A percentile compares a stretch with the other conserved stretches of the same genome.
These are phyloP conservation scores for Elsinoe arachidis DNA, from an alignment of 2,329 filamentous ascomycete genomes.

Conservation along the genomic window DNA sequence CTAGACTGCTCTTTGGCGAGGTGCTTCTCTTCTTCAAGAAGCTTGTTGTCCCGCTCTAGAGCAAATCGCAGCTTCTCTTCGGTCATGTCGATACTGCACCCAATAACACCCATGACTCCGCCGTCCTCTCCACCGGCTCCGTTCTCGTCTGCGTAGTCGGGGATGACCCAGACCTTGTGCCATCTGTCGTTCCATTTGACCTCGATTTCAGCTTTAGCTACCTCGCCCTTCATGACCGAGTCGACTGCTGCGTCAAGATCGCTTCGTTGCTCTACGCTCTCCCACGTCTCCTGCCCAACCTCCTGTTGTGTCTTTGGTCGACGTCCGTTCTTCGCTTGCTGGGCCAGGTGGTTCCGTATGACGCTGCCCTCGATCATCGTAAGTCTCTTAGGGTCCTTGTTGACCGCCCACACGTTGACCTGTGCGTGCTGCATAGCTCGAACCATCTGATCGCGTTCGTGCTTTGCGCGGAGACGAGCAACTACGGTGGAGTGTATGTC, in stretches of 20 bases:
- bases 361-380: conserved; percentile 11
- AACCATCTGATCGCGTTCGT: conserved; percentile 11
- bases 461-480: neutral
- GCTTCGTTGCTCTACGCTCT: neutral
- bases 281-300: neutral
- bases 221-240: neutral
- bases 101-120: conserved; percentile 6
- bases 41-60: conserved; percentile 12
- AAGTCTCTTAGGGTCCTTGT: neutral
- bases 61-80: conserved; percentile 8
- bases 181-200: neutral
- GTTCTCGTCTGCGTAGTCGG: conserved; percentile 3
- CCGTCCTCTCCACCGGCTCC: neutral
- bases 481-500: conserved; percentile 10
- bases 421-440: conserved; percentile 10
- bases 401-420: conserved; percentile 12
- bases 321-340: neutral
- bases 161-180: conserved; percentile 12
- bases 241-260: conserved; percentile 1
- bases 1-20: conserved; percentile 10
- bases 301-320: neutral
- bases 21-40: conserved; percentile 7
- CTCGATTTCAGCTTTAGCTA: neutral
- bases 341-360: neutral
- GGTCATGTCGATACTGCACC: conserved; percentile 14